Percentiles rank a stretch among this genome's conserved stretches.
phyloP scores from a whole-genome alignment of 176 grass and related monocot species.

The Melocanna baccifera region DNA sequence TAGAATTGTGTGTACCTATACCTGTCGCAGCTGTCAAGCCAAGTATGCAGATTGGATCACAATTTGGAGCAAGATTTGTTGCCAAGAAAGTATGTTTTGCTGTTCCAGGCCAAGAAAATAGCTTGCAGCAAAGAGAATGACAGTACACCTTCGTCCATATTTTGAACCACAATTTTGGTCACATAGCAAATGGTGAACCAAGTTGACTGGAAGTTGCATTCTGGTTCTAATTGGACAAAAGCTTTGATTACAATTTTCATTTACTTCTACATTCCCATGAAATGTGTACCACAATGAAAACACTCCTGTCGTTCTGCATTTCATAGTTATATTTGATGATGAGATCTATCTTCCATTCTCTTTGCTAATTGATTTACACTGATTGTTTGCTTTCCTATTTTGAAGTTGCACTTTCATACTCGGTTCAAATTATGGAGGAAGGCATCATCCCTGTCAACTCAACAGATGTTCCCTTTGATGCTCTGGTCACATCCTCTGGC shows the following conservation, averaged over 20 bases:
- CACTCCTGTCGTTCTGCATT: not conserved
- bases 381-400: constrained; percentile 7
- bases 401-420: constrained; percentile 89
- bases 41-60: constrained; percentile 2
- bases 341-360: not conserved
- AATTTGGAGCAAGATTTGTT: not conserved
- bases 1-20: not conserved
- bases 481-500: constrained; percentile 57
- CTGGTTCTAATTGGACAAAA: not conserved
- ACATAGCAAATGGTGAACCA: not conserved
- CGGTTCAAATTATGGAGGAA: constrained; percentile 76
- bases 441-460: constrained; percentile 55
- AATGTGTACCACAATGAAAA: not conserved
- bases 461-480: constrained; percentile 75
- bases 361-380: not conserved
- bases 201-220: not conserved
- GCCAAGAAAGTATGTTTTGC: not conserved
- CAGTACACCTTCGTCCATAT: not conserved
- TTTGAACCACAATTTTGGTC: not conserved
- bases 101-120: not conserved
- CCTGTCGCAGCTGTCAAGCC: not conserved
- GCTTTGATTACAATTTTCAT: not conserved
- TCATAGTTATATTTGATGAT: not conserved
- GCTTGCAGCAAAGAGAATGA: not conserved
- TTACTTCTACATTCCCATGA: not conserved